These are phyloP conservation scores for Hypholoma sublateritium DNA, from an alignment of 768 basidiomycete species.

Conservation along the genomic window DNA sequence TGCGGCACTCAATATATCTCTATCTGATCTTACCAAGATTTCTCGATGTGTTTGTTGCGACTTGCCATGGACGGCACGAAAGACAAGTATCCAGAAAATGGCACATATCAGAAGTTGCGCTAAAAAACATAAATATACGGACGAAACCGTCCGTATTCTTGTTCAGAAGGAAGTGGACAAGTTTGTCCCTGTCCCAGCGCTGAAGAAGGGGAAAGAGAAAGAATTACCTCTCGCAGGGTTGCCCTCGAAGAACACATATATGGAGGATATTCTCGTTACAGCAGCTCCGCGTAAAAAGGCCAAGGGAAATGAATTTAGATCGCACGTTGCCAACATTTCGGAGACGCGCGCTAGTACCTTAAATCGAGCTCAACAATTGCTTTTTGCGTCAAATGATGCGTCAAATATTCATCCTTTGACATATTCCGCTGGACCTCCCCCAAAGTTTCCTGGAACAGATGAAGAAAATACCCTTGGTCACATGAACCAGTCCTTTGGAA, in stretches of 20 bases:
- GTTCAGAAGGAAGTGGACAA: conserved; percentile 48
- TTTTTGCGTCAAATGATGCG: not conserved
- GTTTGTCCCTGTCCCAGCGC: conserved; percentile 9
- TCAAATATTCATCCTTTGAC: not conserved
- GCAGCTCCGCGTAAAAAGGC: conserved; percentile 45
- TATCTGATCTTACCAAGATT: conserved; percentile 46
- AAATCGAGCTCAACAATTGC: conserved; percentile 28
- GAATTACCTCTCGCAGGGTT: conserved; percentile 15
- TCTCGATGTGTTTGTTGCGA: conserved; percentile 66
- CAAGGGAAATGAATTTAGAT: conserved; percentile 34
- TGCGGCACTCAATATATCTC: conserved; percentile 36
- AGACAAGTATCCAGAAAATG: conserved; percentile 61
- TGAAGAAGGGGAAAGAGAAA: conserved; percentile 16
- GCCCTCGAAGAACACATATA: conserved; percentile 37
- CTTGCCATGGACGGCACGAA: conserved; percentile 66
- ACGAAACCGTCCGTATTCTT: conserved; percentile 55
- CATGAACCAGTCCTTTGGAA: conserved; percentile 40
- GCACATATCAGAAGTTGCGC: conserved; percentile 69
- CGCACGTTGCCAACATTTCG: conserved; percentile 45
- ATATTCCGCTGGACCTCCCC: not conserved
- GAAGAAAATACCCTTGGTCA: conserved; percentile 8
- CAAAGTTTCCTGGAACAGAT: not conserved
- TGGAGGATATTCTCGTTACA: conserved; percentile 54
- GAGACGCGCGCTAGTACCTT: conserved; percentile 47
- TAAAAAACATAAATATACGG: conserved; percentile 52